Conservation (phyloP, 441 rosid genomes). For the Mallotus japonicus region DNA sequence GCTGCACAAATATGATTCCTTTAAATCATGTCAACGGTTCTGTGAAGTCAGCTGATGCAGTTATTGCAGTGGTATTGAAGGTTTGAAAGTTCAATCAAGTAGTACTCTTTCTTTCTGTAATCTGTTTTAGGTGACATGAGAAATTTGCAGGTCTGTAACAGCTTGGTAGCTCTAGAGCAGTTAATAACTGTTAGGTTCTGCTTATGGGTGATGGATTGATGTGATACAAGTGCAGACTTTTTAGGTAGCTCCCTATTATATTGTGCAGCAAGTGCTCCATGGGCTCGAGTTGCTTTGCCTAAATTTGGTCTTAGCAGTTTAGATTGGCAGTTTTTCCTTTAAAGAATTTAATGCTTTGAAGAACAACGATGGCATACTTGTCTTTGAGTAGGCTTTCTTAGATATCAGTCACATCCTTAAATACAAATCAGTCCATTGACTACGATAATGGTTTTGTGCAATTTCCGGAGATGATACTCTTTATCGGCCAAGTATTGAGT, state of each 20-base stretch:
- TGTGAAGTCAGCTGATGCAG: slow-evolving; percentile 12
- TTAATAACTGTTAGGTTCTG: slow-evolving; percentile 10
- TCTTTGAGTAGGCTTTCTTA: slow-evolving; percentile 8
- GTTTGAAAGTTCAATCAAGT: slow-evolving; percentile 3
- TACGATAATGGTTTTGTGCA: background rate
- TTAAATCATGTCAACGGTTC: slow-evolving; percentile 11
- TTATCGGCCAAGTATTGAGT: background rate
- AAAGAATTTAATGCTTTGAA: slow-evolving; percentile 8
- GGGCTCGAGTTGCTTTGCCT: slow-evolving; percentile 10
- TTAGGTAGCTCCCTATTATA: slow-evolving; percentile 9
- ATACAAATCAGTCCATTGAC: background rate
- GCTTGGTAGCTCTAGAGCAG: slow-evolving; percentile 7
- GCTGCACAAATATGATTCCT: slow-evolving; percentile 8
- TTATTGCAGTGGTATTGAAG: slow-evolving; percentile 2
- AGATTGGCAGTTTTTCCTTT: slow-evolving; percentile 5
- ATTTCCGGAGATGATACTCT: slow-evolving; percentile 7
- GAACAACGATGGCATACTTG: slow-evolving; percentile 3
- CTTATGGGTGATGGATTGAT: slow-evolving; percentile 14
- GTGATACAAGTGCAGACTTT: slow-evolving; percentile 9
- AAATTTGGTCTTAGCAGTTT: slow-evolving; percentile 11
- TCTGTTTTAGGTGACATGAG: slow-evolving; percentile 13
- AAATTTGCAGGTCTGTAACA: slow-evolving; percentile 16
- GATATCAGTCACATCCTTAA: background rate
- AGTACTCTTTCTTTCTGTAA: background rate
- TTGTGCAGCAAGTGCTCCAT: slow-evolving; percentile 10